A percentile compares a stretch with the other conserved stretches of the same genome.
phyloP scores from a whole-genome alignment of 1,139 yeast genomes.

The Arxiozyma slooffiae region DNA sequence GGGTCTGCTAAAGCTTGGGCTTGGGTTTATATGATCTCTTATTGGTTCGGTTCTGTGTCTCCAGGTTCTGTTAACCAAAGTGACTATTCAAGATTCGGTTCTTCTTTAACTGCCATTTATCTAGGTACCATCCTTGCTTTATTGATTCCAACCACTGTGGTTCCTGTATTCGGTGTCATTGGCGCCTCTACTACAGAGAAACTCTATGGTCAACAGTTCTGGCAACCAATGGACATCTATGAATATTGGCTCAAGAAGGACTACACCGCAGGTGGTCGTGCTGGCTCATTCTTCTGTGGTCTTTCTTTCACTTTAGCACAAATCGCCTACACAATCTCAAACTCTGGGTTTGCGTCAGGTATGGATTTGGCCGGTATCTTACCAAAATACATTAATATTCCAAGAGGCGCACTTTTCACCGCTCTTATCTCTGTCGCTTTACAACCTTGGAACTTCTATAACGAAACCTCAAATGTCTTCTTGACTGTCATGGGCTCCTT shows the following conservation, averaged over 20 bases:
- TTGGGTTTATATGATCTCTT: conserved; percentile 36
- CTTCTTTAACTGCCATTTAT: conserved; percentile 29
- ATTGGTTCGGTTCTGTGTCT: conserved; percentile 40
- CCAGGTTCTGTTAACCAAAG: conserved; percentile 33
- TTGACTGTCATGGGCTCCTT: conserved; percentile 38
- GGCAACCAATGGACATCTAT: conserved; percentile 35
- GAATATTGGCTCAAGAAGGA: conserved; percentile 28
- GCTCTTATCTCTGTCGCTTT: conserved; percentile 38
- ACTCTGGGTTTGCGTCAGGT: conserved; percentile 45
- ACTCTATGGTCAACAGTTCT: conserved; percentile 31
- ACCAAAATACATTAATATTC: conserved; percentile 43
- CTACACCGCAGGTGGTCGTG: conserved; percentile 37
- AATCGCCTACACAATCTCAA: conserved; percentile 40
- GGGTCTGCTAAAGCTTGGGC: conserved; percentile 34
- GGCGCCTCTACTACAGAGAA: conserved; percentile 34
- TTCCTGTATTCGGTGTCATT: conserved; percentile 37
- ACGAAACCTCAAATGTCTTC: conserved; percentile 37
- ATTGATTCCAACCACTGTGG: conserved; percentile 35
- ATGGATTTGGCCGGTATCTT: conserved; percentile 42
- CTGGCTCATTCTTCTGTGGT: conserved; percentile 41
- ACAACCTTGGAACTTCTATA: conserved; percentile 43
- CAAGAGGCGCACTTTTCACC: conserved; percentile 40
- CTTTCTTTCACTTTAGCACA: conserved; percentile 39
- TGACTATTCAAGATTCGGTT: conserved; percentile 36
- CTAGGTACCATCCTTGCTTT: conserved; percentile 33